A percentile compares a stretch with the other conserved stretches of the same genome.
Conservation (phyloP, 768 basidiomycete species). For the Chiua virens region DNA sequence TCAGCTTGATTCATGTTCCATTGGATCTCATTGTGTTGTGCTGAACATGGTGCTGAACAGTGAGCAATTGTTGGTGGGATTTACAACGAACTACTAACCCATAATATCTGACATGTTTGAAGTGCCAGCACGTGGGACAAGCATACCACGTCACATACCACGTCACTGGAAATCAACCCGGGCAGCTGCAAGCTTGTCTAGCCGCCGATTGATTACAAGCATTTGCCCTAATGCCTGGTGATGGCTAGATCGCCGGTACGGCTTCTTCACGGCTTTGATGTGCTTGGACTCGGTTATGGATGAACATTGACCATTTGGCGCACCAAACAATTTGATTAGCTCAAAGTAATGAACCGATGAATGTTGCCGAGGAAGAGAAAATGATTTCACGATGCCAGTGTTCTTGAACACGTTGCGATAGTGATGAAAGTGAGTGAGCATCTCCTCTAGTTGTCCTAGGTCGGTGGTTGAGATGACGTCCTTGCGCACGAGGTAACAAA, state of each 20-base stretch:
- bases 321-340: constrained; percentile 26
- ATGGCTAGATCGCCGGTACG: constrained; percentile 28
- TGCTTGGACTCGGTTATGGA: constrained; percentile 39
- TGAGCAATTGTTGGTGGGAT: no score
- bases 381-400: constrained; percentile 11
- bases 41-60: no score
- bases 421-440: constrained; percentile 19
- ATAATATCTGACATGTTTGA: no score
- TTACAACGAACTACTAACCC: no score
- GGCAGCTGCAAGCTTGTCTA: constrained; percentile 27
- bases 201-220: constrained; percentile 26
- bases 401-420: constrained; percentile 18
- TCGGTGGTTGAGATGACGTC: constrained; percentile 5
- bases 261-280: constrained; percentile 33
- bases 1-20: no score
- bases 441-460: constrained; percentile 14
- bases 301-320: constrained; percentile 36
- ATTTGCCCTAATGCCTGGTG: constrained; percentile 27
- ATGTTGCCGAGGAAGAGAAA: constrained; percentile 34
- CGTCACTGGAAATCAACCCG: constrained; percentile 15
- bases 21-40: no score
- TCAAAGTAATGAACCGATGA: constrained; percentile 27
- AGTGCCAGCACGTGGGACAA: not conserved
- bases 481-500: constrained; percentile 31
- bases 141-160: constrained; percentile 17